phyloP scores from a whole-genome alignment of 2,329 filamentous ascomycete genomes.

The Rhinocladiella mackenziei region DNA sequence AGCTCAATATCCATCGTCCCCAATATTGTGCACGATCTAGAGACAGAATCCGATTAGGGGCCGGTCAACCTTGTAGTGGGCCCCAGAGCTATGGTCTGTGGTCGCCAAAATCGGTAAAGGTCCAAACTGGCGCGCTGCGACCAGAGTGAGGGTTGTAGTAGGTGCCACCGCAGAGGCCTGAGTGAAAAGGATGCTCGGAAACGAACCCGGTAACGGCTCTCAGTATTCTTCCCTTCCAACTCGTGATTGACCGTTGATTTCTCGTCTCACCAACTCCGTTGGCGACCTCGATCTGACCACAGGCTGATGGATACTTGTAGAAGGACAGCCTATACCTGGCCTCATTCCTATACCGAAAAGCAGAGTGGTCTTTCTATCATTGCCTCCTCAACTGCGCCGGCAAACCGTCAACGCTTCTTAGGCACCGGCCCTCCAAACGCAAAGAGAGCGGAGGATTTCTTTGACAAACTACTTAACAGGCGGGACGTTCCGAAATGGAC shows the following conservation, averaged over 20 bases:
- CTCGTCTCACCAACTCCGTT: background rate
- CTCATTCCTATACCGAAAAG: background rate
- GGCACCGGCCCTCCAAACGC: background rate
- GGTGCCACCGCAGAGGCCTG: background rate
- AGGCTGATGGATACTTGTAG: background rate
- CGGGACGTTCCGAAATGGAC: background rate
- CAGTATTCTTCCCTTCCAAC: background rate
- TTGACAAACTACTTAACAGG: background rate
- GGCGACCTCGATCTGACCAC: background rate
- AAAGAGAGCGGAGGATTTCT: background rate
- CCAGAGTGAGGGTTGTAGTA: background rate
- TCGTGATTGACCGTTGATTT: background rate
- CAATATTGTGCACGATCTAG: constrained; percentile 3
- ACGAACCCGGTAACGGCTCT: background rate
- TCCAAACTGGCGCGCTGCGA: background rate
- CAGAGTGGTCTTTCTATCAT: background rate
- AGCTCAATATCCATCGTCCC: too few relatives aligned
- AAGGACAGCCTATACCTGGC: background rate
- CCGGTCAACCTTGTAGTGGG: background rate
- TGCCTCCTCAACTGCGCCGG: background rate
- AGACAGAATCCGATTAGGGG: background rate
- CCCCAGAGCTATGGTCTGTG: background rate
- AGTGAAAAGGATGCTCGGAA: background rate
- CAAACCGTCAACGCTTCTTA: constrained; percentile 2
- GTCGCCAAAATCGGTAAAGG: constrained; percentile 2